Base-by-base conservation (phyloP, 2,329 filamentous ascomycete species). In the Aspergillus bombycis region DNA sequence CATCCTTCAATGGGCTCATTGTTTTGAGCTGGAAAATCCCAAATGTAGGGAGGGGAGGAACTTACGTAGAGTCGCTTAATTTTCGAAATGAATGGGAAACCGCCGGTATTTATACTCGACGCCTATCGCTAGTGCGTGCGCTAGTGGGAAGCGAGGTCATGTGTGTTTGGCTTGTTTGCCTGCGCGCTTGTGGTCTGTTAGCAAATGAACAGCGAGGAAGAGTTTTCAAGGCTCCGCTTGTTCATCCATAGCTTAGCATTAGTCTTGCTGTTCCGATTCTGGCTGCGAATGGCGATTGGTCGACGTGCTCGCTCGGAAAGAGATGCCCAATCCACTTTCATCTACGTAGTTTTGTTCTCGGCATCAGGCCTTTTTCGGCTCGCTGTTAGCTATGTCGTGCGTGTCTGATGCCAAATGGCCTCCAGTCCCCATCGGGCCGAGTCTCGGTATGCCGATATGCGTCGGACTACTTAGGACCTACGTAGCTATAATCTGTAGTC, bases 1-100 rank as follows among this genome's bases (percentile, higher is more conserved):
- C 56, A 45, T 55, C 62, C 45, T 26, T 62, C 57, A 12, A 16
- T 48, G 28, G 11, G 14, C 45, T 48, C 45, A 26, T 48, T 16
- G n/a, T 16, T 28, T 26, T 23, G n/a, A 12, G 48, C 50, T 46
- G 32, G 30, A 19, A 19, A 43, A 60, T 34, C 53, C 57, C 61
- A 71, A 64, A 36, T 57, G 68, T 73, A 72, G 62, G 69, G 73
- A 71, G 68, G 53, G 62, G 68, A 64, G 54, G 60, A 65, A 76
- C 76, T 69, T 70, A 78, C 74, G 78, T 79, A 80, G 78, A 80
- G 77, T 80, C 78, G 78, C 76, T 77, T 80, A 68, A 75, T 76
- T 75, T 71, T 73, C 67, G 66, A 73, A 73, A 71, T 68, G 61
- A 52, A 52, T 52, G 48, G 28, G 48, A 6, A 1, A 3, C 12